Evolutionary conservation across 2,329 filamentous ascomycete genomes (phyloP), one percentile per base, ranked within the genome.

Genomic region (Diplodia corticola): DNA sequence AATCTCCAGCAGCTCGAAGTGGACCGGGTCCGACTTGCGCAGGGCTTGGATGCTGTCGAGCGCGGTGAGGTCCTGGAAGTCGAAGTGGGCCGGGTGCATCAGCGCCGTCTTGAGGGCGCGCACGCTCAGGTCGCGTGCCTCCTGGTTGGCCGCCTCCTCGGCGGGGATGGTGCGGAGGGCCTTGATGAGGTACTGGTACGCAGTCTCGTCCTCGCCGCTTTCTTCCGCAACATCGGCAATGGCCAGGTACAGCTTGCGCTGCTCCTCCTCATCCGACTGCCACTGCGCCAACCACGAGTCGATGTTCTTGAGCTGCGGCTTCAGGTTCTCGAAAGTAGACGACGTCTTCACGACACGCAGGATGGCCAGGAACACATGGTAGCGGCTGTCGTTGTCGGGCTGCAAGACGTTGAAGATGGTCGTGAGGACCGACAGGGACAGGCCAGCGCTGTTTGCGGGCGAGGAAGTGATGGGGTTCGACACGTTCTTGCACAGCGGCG

Each of bases 341-440:
- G 75, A 81, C 69, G 92, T 87, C 75, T 86, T 90, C 78, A 97
- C 88, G 73, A 97, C 91, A 73, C 89, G 89, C 69, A 98, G 82
- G 72, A 97, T 93, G 74, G 93, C 88, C 78, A 95, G 85, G 75
- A 99, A 91, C 68, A 99, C 92, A 77, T 97, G 91, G 81, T 90
- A 97, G 68, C 95, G 89, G 76, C 91, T 86, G 65, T 92, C 89
- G 76, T 93, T 90, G 74, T 89, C 84, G 68, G 89, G 82, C 71
- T 89, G 82, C 71, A 98, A 86, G 71, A 96, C 90, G 86, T 99
- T 99, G 89, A 98, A 99, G 76, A 99, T 88, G 73, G 93, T 97
- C 76, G 92, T 93, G 72, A 99, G 87, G 73, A 95, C 91, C 71
- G 92, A 93, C 72, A 98, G 89, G 70, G 93, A 92, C 70, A 99